Conservation (phyloP, 257 asterid species). For the Nicotiana knightiana region DNA sequence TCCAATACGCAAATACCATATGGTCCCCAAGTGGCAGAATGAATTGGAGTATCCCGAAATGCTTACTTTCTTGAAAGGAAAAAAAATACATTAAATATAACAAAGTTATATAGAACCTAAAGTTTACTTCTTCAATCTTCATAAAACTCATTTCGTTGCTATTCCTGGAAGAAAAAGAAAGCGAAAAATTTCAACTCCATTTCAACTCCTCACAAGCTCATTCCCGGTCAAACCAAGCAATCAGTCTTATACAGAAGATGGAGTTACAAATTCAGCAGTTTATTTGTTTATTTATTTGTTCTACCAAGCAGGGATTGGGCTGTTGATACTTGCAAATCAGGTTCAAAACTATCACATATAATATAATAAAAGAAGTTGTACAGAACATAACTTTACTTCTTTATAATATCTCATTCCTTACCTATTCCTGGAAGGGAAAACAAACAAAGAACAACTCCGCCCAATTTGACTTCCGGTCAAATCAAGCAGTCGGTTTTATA, state of each 20-base stretch:
- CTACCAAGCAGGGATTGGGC: not conserved
- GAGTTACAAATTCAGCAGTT: not conserved
- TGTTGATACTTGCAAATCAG: not conserved
- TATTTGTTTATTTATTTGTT: not conserved
- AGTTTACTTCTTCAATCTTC: not conserved
- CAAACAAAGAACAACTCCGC: not conserved
- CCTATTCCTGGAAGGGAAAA: not conserved
- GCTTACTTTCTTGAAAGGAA: not conserved
- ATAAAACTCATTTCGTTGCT: not conserved
- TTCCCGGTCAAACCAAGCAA: not conserved
- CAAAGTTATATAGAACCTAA: not conserved
- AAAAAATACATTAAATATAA: not conserved
- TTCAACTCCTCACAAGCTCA: not conserved
- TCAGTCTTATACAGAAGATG: not conserved
- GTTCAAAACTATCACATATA: not conserved
- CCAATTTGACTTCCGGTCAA: not conserved
- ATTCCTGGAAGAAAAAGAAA: not conserved
- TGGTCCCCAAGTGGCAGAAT: not conserved
- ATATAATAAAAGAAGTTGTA: not conserved
- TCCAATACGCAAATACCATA: not conserved
- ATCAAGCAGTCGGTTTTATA: not conserved
- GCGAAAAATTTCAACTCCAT: not conserved
- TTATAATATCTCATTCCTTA: not conserved
- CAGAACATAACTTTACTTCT: not conserved
- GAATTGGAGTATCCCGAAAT: not conserved